Evolutionary conservation across 495 filamentous ascomycete genomes (phyloP).

Genomic region (Penicillium paradoxum): DNA sequence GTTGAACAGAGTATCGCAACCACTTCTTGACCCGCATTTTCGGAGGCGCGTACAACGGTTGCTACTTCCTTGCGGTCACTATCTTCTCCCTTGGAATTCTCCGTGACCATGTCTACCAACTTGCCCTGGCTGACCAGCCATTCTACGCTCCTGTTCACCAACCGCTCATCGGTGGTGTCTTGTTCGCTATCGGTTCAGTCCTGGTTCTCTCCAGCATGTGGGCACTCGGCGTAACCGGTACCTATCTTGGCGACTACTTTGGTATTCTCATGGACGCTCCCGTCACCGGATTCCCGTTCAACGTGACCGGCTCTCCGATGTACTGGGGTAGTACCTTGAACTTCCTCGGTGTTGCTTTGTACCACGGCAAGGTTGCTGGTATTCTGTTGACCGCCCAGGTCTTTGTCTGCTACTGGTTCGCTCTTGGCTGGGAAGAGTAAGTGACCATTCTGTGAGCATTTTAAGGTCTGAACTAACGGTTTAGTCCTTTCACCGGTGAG

Average conservation of each 20-base stretch:
- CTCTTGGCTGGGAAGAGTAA: conserved; percentile 84
- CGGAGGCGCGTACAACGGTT: conserved; percentile 72
- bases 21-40: conserved; percentile 84
- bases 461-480: conserved; percentile 15
- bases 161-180: conserved; percentile 63
- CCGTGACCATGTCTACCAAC: conserved; percentile 65
- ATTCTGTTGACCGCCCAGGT: conserved; percentile 72
- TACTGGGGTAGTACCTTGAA: conserved; percentile 91
- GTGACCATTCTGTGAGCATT: conserved; percentile 14
- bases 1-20: conserved; percentile 76
- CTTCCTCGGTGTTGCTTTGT: conserved; percentile 85
- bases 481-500: conserved; percentile 82
- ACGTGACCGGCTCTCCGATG: conserved; percentile 88
- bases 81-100: conserved; percentile 91
- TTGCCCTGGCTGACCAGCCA: conserved; percentile 37
- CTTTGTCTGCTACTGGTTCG: conserved; percentile 72
- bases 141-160: conserved; percentile 54
- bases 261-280: conserved; percentile 94
- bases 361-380: conserved; percentile 86
- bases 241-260: conserved; percentile 97
- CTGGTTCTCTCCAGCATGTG: conserved; percentile 86
- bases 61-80: conserved; percentile 80
- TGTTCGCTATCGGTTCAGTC: conserved; percentile 72
- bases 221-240: conserved; percentile 91
- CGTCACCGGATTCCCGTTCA: conserved; percentile 94